phyloP scores from a whole-genome alignment of 306 rosid genomes.

The Delonix regia region DNA sequence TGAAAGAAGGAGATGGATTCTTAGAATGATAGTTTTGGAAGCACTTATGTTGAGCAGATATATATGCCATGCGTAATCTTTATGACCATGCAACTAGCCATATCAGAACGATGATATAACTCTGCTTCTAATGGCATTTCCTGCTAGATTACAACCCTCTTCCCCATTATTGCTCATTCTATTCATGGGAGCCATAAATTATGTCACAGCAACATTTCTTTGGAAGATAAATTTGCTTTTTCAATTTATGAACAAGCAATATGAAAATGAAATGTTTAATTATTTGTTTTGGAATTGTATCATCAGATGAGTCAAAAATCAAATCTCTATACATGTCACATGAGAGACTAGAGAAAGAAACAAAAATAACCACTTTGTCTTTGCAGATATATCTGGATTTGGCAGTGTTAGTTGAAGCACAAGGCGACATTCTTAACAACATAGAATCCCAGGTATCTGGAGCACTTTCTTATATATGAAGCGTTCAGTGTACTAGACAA shows the following conservation, averaged over 20 bases:
- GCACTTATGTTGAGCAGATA: background rate
- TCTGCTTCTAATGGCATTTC: background rate
- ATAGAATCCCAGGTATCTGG: slow-evolving; percentile 82
- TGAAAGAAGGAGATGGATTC: too few species aligned
- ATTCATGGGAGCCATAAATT: background rate
- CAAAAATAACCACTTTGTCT: background rate
- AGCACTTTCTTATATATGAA: background rate
- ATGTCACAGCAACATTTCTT: background rate
- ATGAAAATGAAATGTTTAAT: background rate
- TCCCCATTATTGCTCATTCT: background rate
- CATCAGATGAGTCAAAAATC: background rate
- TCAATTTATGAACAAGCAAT: background rate
- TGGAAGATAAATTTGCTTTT: slow-evolving; percentile 19
- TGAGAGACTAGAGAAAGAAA: background rate
- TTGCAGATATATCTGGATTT: slow-evolving; percentile 88
- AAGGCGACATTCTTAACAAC: slow-evolving; percentile 90
- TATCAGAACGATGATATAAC: too few species aligned
- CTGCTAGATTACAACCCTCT: background rate
- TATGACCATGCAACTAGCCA: background rate
- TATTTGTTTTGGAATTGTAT: background rate
- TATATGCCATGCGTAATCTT: background rate
- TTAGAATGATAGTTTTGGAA: background rate
- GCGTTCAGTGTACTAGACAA: background rate
- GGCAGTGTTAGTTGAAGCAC: slow-evolving; percentile 92
- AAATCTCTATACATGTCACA: background rate